A percentile compares a stretch with the other conserved stretches of the same genome.
phyloP scores from a whole-genome alignment of 2,329 filamentous ascomycete species.

The Aschersonia sp. region DNA sequence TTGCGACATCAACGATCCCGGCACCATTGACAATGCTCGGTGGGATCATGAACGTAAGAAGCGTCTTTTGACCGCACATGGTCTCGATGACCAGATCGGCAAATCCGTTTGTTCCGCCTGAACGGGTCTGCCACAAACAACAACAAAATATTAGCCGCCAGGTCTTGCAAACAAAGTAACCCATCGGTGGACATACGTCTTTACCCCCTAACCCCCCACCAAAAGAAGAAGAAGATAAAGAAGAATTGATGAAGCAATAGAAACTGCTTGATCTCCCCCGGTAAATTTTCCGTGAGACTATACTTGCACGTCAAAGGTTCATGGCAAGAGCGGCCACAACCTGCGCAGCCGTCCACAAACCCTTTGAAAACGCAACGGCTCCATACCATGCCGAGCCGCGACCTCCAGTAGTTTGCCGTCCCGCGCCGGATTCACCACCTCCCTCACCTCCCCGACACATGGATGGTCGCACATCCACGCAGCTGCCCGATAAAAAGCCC shows the following conservation, averaged over 20 bases:
- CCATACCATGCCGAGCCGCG: constrained; percentile 21
- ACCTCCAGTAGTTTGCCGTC: constrained; percentile 19
- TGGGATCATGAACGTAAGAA: too few relatives aligned
- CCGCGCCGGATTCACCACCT: constrained; percentile 29
- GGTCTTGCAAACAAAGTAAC: too few relatives aligned
- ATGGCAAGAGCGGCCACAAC: constrained; percentile 21
- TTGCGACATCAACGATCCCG: too few relatives aligned
- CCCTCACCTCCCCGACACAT: constrained; percentile 14
- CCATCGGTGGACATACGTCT: too few relatives aligned
- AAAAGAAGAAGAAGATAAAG: background rate
- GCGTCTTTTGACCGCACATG: too few relatives aligned
- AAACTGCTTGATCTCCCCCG: background rate
- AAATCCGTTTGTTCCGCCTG: too few relatives aligned
- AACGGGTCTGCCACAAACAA: too few relatives aligned
- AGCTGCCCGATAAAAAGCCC: constrained; percentile 22
- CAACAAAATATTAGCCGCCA: too few relatives aligned
- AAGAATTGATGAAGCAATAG: background rate
- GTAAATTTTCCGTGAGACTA: background rate
- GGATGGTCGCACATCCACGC: constrained; percentile 16
- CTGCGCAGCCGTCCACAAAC: constrained; percentile 13
- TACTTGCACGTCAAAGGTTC: background rate
- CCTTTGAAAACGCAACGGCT: constrained; percentile 15
- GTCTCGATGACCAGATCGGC: too few relatives aligned
- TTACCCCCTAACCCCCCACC: too few relatives aligned
- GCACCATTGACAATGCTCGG: too few relatives aligned